These are phyloP conservation scores for Argentina anserina DNA, from an alignment of 306 rosid genomes.

Conservation along the genomic window DNA sequence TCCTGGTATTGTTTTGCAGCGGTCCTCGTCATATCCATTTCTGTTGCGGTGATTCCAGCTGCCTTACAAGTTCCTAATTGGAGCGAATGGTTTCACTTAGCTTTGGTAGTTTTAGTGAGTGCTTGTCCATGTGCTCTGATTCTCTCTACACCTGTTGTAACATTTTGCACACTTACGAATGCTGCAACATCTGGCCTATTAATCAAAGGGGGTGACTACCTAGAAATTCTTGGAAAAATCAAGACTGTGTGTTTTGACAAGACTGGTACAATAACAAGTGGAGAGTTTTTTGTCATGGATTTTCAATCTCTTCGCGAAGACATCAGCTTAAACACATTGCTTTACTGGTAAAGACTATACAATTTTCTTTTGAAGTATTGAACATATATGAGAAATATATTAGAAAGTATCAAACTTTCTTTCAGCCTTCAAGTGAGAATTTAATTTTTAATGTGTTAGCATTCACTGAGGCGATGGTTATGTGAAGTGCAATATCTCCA, in stretches of 20 bases:
- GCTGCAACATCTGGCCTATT: constrained; percentile 87
- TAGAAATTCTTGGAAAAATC: constrained; percentile 68
- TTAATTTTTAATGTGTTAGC: background rate
- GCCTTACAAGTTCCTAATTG: constrained; percentile 37
- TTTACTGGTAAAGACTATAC: constrained; percentile 58
- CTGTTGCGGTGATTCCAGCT: constrained; percentile 58
- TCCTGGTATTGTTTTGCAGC: constrained; percentile 42
- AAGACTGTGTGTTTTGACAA: constrained; percentile 82
- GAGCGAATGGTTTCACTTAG: constrained; percentile 73
- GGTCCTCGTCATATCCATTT: constrained; percentile 50
- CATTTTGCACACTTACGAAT: constrained; percentile 82
- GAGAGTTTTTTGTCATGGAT: constrained; percentile 66
- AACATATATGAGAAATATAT: too few relatives aligned
- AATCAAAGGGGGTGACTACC: constrained; percentile 86
- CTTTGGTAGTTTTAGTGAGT: constrained; percentile 83
- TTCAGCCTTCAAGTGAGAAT: background rate
- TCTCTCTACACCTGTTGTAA: constrained; percentile 91
- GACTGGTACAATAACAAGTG: constrained; percentile 89
- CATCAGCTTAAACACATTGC: constrained; percentile 52
- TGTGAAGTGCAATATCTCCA: background rate
- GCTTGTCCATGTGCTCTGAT: constrained; percentile 92
- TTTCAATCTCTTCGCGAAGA: constrained; percentile 57
- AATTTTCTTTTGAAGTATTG: background rate
- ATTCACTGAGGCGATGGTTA: background rate
- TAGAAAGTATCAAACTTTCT: background rate